Evolutionary conservation across 371 early-diverging fungal species (phyloP).

Genomic region (Circinella minor): DNA sequence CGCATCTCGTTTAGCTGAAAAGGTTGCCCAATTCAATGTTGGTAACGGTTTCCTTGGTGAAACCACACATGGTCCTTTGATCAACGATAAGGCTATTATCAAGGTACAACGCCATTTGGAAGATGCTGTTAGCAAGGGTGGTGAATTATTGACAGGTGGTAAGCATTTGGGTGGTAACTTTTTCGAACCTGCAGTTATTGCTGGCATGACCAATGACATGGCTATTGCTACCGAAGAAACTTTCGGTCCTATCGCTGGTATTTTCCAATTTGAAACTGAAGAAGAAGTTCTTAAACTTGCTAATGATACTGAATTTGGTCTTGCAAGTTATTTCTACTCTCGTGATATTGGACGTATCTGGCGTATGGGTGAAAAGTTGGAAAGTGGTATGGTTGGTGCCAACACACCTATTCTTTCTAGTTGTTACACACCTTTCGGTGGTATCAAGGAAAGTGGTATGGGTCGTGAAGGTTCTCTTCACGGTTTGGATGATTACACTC

Average conservation of each 20-base stretch:
- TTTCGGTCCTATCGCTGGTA: slow-evolving; percentile 80
- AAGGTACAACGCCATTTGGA: slow-evolving; percentile 75
- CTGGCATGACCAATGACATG: slow-evolving; percentile 65
- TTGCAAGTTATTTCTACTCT: slow-evolving; percentile 88
- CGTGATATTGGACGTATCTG: slow-evolving; percentile 75
- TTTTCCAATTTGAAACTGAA: slow-evolving; percentile 71
- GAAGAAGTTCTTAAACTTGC: slow-evolving; percentile 76
- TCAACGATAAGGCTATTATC: slow-evolving; percentile 67
- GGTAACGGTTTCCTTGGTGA: slow-evolving; percentile 76
- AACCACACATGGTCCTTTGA: slow-evolving; percentile 82
- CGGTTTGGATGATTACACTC: slow-evolving; percentile 70
- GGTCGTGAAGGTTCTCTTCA: slow-evolving; percentile 81
- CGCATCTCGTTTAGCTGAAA: slow-evolving; percentile 52
- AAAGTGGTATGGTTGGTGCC: slow-evolving; percentile 92
- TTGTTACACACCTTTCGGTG: slow-evolving; percentile 80
- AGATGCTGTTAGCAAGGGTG: slow-evolving; percentile 75
- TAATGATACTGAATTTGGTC: slow-evolving; percentile 76
- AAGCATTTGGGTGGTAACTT: slow-evolving; percentile 63
- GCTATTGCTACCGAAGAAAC: slow-evolving; percentile 72
- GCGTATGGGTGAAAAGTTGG: slow-evolving; percentile 81
- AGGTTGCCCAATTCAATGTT: slow-evolving; percentile 65
- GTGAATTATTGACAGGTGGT: slow-evolving; percentile 65
- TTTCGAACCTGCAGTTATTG: slow-evolving; percentile 75
- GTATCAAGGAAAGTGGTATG: slow-evolving; percentile 82
- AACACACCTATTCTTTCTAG: slow-evolving; percentile 75